A percentile compares a stretch with the other conserved stretches of the same genome.
phyloP scores from a whole-genome alignment of 352 stramenopile species.

The Phytophthora uliginosa region DNA sequence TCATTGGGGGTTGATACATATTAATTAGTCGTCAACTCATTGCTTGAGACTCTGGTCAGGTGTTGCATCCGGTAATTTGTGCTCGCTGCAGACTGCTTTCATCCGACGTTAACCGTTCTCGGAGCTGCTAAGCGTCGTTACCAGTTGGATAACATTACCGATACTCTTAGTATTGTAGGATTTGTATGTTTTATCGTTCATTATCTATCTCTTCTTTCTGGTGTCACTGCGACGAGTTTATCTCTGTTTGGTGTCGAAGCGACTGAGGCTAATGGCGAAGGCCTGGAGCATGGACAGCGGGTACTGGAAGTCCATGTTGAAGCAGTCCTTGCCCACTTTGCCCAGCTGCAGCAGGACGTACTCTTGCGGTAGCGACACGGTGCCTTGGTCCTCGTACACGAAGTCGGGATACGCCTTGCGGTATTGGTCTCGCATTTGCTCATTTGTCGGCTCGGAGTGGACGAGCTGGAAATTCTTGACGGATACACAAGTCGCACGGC shows the following conservation, averaged over 20 bases:
- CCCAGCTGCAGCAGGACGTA: slow-evolving; percentile 88
- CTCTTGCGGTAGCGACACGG: slow-evolving; percentile 83
- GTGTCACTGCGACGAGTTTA: slow-evolving; percentile 33
- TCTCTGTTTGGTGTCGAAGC: slow-evolving; percentile 92
- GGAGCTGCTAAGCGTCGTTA: too few relatives aligned
- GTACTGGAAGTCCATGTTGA: slow-evolving; percentile 97
- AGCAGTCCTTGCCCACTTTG: slow-evolving; percentile 93
- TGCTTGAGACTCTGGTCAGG: too few relatives aligned
- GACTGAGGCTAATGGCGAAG: slow-evolving; percentile 93
- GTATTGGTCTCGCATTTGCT: slow-evolving; percentile 78
- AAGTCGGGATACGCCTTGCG: slow-evolving; percentile 75
- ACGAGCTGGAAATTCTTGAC: slow-evolving; percentile 96
- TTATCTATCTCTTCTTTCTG: neutral
- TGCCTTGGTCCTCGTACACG: slow-evolving; percentile 88
- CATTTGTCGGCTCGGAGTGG: slow-evolving; percentile 81
- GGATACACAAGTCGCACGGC: slow-evolving; percentile 89
- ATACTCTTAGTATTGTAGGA: neutral
- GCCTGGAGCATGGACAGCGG: slow-evolving; percentile 93
- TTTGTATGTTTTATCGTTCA: neutral
- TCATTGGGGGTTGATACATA: neutral
- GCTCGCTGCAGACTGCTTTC: too few relatives aligned
- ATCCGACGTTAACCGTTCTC: too few relatives aligned
- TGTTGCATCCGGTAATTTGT: too few relatives aligned
- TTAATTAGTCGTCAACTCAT: too few relatives aligned
- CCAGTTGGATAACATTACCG: neutral